A percentile compares a stretch with the other conserved stretches of the same genome.
Conservation (phyloP, 371 early-diverging fungal genomes). For the Mortierella sp. region DNA sequence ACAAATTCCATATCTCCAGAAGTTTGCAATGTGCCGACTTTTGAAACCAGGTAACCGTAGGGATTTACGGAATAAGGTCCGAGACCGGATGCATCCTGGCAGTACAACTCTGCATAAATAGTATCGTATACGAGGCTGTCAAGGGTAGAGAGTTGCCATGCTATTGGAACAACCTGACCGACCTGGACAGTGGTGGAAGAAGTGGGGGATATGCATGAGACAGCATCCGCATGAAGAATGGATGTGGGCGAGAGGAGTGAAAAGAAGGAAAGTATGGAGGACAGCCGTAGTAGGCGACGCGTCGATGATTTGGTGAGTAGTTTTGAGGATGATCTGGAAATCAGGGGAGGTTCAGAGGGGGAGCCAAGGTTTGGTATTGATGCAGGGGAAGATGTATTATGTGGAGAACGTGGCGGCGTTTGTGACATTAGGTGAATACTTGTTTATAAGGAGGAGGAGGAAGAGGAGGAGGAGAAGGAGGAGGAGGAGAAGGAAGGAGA, state of each 20-base stretch:
- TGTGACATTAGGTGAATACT: no score
- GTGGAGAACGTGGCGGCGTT: not conserved
- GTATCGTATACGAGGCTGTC: constrained; percentile 21
- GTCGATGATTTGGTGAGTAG: not conserved
- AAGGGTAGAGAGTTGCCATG: constrained; percentile 21
- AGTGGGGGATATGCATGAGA: constrained; percentile 17
- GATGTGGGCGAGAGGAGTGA: constrained; percentile 2
- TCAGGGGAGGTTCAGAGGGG: not conserved
- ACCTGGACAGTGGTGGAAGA: not conserved
- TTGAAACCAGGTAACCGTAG: not conserved
- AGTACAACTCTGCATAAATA: constrained; percentile 28
- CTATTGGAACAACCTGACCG: constrained; percentile 9
- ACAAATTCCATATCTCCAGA: not conserved
- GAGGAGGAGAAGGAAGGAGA: no score
- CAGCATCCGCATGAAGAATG: constrained; percentile 11
- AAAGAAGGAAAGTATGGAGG: constrained; percentile 6
- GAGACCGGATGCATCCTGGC: constrained; percentile 25
- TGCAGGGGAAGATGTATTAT: not conserved
- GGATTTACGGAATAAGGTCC: constrained; percentile 4
- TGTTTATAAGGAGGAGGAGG: no score
- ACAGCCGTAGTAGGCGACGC: not conserved
- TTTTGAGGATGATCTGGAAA: not conserved
- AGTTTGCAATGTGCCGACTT: not conserved
- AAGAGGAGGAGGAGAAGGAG: no score
- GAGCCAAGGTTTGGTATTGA: not conserved